phyloP scores from a whole-genome alignment of 805 yeast genomes.

The Starmerella bombicola region DNA sequence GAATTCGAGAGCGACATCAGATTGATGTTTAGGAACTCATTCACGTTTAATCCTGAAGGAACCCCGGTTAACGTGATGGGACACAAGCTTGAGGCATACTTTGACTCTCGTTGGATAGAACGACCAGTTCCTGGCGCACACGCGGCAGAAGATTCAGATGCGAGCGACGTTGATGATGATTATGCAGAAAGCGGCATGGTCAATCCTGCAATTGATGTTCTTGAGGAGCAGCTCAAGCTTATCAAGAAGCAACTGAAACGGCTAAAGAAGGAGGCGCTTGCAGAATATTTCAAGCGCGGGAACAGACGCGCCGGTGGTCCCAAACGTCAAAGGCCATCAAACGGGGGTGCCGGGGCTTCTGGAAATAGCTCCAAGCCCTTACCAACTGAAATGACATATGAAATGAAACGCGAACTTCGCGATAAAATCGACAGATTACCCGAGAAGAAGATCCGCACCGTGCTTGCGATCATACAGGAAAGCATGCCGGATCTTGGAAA shows the following conservation, averaged over 20 bases:
- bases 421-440: conserved; percentile 65
- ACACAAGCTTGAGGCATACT: conserved; percentile 72
- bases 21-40: conserved; percentile 78
- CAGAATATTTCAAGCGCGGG: conserved; percentile 17
- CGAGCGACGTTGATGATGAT: conserved; percentile 33
- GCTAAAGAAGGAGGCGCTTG: conserved; percentile 40
- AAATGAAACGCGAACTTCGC: conserved; percentile 88
- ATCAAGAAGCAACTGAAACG: conserved; percentile 76
- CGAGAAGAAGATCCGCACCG: conserved; percentile 71
- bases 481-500: conserved; percentile 48
- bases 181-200: conserved; percentile 45
- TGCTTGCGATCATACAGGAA: conserved; percentile 73
- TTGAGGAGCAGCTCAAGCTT: conserved; percentile 74
- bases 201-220: conserved; percentile 78
- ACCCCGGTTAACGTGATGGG: conserved; percentile 95
- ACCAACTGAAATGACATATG: conserved; percentile 55
- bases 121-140: conserved; percentile 60
- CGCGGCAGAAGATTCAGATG: conserved; percentile 32
- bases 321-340: conserved; percentile 7
- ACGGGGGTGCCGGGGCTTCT: conserved; percentile 1
- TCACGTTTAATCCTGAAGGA: conserved; percentile 90
- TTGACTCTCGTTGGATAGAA: conserved; percentile 79
- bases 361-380: conserved; percentile 4
- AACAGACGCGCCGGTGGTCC: conserved; percentile 12
- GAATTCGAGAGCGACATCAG: conserved; percentile 75